These are phyloP conservation scores for Cydonia oblonga DNA, from an alignment of 331 rosid genomes.

Conservation along the genomic window DNA sequence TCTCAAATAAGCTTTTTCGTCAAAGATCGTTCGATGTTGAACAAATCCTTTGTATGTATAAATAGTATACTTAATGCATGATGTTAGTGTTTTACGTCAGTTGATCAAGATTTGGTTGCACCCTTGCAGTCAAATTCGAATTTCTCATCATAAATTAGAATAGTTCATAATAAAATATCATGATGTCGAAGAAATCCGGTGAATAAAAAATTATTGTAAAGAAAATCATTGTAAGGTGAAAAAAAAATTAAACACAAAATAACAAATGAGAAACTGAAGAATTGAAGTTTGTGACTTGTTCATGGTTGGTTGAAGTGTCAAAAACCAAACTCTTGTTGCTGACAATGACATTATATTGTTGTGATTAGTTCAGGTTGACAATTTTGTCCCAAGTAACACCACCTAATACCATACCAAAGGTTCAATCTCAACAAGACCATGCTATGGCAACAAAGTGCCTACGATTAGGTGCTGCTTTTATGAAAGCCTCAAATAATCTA, in stretches of 20 bases:
- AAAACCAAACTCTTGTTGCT: background rate
- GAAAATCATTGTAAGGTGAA: too few relatives aligned
- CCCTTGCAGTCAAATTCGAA: too few relatives aligned
- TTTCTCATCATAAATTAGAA: too few relatives aligned
- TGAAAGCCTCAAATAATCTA: background rate
- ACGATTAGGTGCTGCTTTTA: background rate
- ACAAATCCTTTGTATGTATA: background rate
- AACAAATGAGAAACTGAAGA: background rate
- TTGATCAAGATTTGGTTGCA: too few relatives aligned
- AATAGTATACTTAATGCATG: too few relatives aligned
- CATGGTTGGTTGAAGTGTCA: background rate
- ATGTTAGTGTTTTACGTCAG: too few relatives aligned
- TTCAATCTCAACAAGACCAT: too few relatives aligned
- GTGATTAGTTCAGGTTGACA: too few relatives aligned
- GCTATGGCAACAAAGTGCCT: background rate
- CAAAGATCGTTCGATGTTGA: background rate
- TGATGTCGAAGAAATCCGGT: background rate
- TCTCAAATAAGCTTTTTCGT: background rate
- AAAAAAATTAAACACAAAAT: too few relatives aligned
- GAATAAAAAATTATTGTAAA: background rate
- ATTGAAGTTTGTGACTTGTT: background rate
- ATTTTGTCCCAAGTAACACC: too few relatives aligned
- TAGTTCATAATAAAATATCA: too few relatives aligned
- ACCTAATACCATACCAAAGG: too few relatives aligned
- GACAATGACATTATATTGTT: background rate